A percentile compares a stretch with the other conserved stretches of the same genome.
phyloP scores from a whole-genome alignment of 2,329 filamentous ascomycete genomes.

The Epichloe sp. region DNA sequence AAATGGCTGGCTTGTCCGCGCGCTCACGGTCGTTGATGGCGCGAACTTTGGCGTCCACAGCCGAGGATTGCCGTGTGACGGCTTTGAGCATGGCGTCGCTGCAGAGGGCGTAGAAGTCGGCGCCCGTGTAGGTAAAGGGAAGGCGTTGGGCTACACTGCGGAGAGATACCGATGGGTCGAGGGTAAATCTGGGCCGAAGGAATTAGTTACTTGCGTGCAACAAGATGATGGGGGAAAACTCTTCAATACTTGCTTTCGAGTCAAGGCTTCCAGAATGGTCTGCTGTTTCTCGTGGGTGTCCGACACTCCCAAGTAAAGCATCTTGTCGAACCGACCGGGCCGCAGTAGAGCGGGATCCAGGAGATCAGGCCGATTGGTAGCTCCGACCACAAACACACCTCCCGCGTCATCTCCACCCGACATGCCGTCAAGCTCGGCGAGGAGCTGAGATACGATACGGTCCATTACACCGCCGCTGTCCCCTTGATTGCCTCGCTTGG shows the following conservation, averaged over 20 bases:
- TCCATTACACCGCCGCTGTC: constrained; percentile 98
- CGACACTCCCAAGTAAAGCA: constrained; percentile 92
- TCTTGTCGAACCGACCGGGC: constrained; percentile 92
- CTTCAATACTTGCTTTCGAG: constrained; percentile 59
- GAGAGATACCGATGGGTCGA: constrained; percentile 69
- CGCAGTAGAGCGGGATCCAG: constrained; percentile 81
- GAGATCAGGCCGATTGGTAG: constrained; percentile 87
- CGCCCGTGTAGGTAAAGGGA: constrained; percentile 93
- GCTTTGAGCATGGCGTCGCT: constrained; percentile 98
- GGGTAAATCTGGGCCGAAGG: constrained; percentile 52
- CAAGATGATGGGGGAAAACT: not conserved
- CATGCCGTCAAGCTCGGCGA: constrained; percentile 96
- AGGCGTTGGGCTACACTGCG: constrained; percentile 59
- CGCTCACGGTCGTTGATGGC: constrained; percentile 42
- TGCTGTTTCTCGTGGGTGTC: constrained; percentile 95
- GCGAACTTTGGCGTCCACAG: constrained; percentile 73
- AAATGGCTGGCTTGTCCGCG: constrained; percentile 37
- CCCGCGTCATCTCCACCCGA: constrained; percentile 77
- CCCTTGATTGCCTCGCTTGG: constrained; percentile 92
- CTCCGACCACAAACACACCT: constrained; percentile 92
- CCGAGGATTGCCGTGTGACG: constrained; percentile 75
- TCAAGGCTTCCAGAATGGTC: constrained; percentile 86
- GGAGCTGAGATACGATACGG: constrained; percentile 84
- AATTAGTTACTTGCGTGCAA: not conserved
- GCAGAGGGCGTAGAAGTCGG: constrained; percentile 93